Base-by-base conservation (phyloP, 1,139 yeast species). In the Lodderomyces orthopsilosis region DNA sequence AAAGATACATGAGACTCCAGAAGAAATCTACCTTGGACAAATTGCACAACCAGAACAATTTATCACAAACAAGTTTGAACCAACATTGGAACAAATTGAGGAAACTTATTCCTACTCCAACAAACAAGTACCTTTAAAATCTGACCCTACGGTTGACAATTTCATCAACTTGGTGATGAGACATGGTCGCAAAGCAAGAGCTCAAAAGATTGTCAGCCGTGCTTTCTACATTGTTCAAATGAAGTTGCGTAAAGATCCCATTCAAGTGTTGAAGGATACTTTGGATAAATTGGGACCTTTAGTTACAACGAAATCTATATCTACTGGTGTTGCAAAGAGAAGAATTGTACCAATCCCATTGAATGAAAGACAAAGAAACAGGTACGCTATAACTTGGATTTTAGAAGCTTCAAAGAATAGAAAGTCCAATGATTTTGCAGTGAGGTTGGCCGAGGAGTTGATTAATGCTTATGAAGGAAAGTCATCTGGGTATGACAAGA, bases 341-440 rank as follows among this genome's bases (percentile, higher is more conserved):
- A 79, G 73, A 47, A 76, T 83, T 40, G 85, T 89, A 38, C 98
- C 98, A 3, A 81, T 79, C 38, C 96, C 98, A 10, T 72, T 91
- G 58, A 82, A 79, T 42, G 81, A 81, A 59, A 83, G 89, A 65
- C 96, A 90, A 65, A 79, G 98, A 63, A 71, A 82, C 54, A 80
- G 96, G 65, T 81, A 78, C 57, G 96, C 98, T 2, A 86, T 94
- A 73, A 66, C 73, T 49, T 93, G 98, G 98, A 85, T 93, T 41
- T 67, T 90, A 46, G 96, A 89, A 47, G 90, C 95, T 17, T 80
- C 95, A 23, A 75, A 80, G 45, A 84, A 84, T 61, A 83, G 95
- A 63, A 84, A 82, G 43, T 82, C 93, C 17, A 79, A 82, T 47
- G 94, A 87, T 57, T 85, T 85, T 57, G 74, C 95, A 1, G 97